Conservation (phyloP, 106 monocot genomes). For the Dendrobium catenatum region DNA sequence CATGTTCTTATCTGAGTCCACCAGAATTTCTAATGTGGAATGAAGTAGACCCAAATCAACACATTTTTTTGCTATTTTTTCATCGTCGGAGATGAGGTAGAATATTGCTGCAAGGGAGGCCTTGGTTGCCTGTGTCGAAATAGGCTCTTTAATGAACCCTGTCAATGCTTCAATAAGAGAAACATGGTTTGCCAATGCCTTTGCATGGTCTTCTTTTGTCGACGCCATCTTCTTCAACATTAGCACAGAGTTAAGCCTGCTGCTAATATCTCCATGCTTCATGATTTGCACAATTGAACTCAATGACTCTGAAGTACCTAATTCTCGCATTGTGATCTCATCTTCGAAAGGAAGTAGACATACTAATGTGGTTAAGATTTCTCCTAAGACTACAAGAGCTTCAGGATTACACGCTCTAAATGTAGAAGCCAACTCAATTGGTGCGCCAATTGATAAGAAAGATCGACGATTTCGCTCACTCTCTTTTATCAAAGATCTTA, state of each 20-base stretch:
- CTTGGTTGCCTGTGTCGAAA: conserved; percentile 53
- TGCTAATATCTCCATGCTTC: conserved; percentile 17
- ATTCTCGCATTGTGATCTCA: conserved; percentile 10
- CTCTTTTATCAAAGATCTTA: conserved; percentile 25
- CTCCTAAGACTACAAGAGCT: conserved; percentile 8
- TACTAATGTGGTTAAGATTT: conserved; percentile 35
- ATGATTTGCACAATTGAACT: conserved; percentile 30
- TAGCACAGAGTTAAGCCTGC: conserved; percentile 28
- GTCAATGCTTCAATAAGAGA: conserved; percentile 29
- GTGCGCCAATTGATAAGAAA: conserved; percentile 22
- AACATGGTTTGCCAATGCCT: conserved; percentile 9
- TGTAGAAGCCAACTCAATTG: conserved; percentile 8
- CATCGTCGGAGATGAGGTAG: conserved; percentile 25
- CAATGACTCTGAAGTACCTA: conserved; percentile 25
- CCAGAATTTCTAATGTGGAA: conserved; percentile 38
- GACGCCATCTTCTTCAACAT: conserved; percentile 26
- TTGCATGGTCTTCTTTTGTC: background rate
- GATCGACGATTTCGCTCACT: conserved; percentile 37
- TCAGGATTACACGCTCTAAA: conserved; percentile 15
- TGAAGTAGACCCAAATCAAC: conserved; percentile 31
- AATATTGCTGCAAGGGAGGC: conserved; percentile 34
- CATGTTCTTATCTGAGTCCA: conserved; percentile 55
- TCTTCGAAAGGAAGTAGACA: conserved; percentile 39
- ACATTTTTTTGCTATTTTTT: conserved; percentile 8
- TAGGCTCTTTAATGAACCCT: conserved; percentile 43